These are phyloP conservation scores for Truncatella angustata DNA, from an alignment of 2,329 filamentous ascomycete species.

Conservation along the genomic window DNA sequence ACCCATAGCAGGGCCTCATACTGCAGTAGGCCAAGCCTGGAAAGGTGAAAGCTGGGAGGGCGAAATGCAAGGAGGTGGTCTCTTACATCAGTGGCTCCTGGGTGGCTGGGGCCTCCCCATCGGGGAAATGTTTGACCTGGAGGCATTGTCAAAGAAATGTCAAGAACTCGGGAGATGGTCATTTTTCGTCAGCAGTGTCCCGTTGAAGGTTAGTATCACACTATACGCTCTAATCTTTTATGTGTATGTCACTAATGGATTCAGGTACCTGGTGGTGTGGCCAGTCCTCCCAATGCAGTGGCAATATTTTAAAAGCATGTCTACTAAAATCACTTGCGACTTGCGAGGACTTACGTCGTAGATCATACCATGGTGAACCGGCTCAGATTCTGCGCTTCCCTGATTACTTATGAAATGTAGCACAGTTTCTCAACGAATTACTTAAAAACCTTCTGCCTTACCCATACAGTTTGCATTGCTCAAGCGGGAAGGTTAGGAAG, in stretches of 20 bases:
- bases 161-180: constrained; percentile 30
- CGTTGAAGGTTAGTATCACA: constrained; percentile 27
- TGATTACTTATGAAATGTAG: too few species aligned
- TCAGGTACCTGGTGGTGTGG: constrained; percentile 34
- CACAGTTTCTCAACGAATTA: too few species aligned
- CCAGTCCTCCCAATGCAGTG: constrained; percentile 36
- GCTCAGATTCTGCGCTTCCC: too few species aligned
- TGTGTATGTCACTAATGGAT: not conserved
- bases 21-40: constrained; percentile 12
- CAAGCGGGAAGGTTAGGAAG: too few species aligned
- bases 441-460: too few species aligned
- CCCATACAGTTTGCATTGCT: too few species aligned
- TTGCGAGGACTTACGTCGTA: not conserved
- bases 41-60: constrained; percentile 6
- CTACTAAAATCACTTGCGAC: not conserved
- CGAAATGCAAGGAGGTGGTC: constrained; percentile 5
- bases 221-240: too few species aligned
- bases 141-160: constrained; percentile 34
- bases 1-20: constrained; percentile 32
- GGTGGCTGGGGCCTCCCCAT: constrained; percentile 52
- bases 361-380: too few species aligned
- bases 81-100: constrained; percentile 39
- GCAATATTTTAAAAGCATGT: constrained; percentile 34
- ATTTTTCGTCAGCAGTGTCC: constrained; percentile 39
- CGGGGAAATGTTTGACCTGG: constrained; percentile 47